Base-by-base conservation (phyloP, 306 rosid genomes). In the Lagenaria siceraria region DNA sequence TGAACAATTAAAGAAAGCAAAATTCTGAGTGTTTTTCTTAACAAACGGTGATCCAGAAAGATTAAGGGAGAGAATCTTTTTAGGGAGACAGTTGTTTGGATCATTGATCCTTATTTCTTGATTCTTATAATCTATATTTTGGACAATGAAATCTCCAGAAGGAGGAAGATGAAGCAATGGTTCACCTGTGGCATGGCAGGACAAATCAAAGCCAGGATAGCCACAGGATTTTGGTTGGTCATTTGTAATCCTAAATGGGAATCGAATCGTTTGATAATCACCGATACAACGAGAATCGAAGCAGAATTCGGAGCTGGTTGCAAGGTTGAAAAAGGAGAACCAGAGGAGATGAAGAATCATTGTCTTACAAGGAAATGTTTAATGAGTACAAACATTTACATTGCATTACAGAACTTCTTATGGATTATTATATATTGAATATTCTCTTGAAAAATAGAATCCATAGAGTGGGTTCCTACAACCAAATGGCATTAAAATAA, bases 1-100 rank as follows among this genome's bases (percentile, higher is more conserved):
- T 31, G 97, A 89, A 83, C 98, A 93, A 71, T 93, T 89, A n/a
- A 88, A 93, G 84, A 89, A 89, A 0, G 84, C 58, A 38, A 93
- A 85, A 4, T 74, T 48, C 35, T 82, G 88, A 24, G 11, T 40
- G 27, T 79, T 85, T 42, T 60, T 81, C 5, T 80, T 86, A 5
- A 19, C 18, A 52, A 85, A 93, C 8, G 93, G 95, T 22, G 95
- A 79, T 6, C 55, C 64, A 0, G 90, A 68, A 69, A 93, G 87
- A 66, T 89, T 85, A 9, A 90, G 80, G 2, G 84, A 69, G 27
- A 92, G 86, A 21, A 93, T 82, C 2, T 76, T 84, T 80, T 77
- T 75, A 0, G 98, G 87, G n/a, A 90, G 92, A 78, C 98, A 93
- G 12, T 75, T 77, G n/a, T 83, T 38, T 22, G 93, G 98, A 78